Base-by-base conservation (phyloP, 2,329 filamentous ascomycete genomes). In the Talaromyces piceae region DNA sequence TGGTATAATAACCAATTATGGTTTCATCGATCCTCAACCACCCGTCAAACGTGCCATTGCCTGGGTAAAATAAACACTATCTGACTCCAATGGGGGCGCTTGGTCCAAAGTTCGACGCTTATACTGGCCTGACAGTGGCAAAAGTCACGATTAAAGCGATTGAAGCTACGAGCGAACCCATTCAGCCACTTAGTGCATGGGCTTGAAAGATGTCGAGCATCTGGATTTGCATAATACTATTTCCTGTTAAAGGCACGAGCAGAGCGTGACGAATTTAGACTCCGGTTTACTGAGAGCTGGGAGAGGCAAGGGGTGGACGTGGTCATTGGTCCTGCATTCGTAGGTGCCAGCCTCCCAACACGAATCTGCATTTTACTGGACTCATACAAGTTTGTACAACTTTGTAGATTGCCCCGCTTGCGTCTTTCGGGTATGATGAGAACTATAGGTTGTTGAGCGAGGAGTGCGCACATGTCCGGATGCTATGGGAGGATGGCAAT, bases 301-400 rank as follows among this genome's bases (percentile, higher is more conserved):
- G 71, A 72, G 49, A 63, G 61, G n/a, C 69, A 71, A 16, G 64
- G 61, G 11, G 64, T 59, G 54, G 83, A 87, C 62, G 78, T 82
- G 0, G 77, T 87, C 28, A 68, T 87, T 1, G 82, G 77, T 50
- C 83, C 83, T 0, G 77, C 73, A 0, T 77, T 76, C 0, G 79
- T 80, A 1, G 74, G 77, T n/a, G 1, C 70, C 71, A 2, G 79
- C 79, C n/a, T 78, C 74, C 3, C 66, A 77, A 54, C 73, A 81
- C 55, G 64, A 80, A 56, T 66, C 72, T 53, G 59, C 84, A 62
- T 71, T 65, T 31, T 80, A 79, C 57, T 87, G 82, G 82, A 77
- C 76, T 1, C 88, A 87, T 57, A 85, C 82, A 0, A 70, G 76
- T 0, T 77, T 82, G 54, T 87, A 83, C 82, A 88, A 87, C 61